These are phyloP conservation scores for Beauveria varroae DNA, from an alignment of 2,329 filamentous ascomycete species.

Conservation along the genomic window DNA sequence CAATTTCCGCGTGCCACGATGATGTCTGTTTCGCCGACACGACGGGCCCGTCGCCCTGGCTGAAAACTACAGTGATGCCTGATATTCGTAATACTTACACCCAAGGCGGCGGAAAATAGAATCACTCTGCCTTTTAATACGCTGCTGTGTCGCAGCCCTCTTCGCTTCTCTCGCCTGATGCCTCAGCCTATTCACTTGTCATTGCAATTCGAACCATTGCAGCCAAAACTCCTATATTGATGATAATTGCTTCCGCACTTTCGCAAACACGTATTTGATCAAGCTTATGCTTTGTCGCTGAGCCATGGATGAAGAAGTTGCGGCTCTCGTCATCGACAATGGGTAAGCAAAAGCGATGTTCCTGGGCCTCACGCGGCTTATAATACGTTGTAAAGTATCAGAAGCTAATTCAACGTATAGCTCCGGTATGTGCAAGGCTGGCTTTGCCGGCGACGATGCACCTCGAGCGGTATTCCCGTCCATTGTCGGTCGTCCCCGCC, in stretches of 20 bases:
- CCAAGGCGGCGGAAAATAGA: background rate
- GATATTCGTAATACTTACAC: background rate
- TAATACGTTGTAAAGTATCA: background rate
- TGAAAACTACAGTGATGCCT: background rate
- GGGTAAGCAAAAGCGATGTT: conserved; percentile 43
- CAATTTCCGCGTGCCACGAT: background rate
- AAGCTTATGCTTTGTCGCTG: background rate
- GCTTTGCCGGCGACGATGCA: conserved; percentile 99
- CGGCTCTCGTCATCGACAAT: conserved; percentile 99
- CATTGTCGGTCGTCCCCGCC: conserved; percentile 98
- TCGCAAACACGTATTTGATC: background rate
- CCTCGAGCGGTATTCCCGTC: conserved; percentile 98
- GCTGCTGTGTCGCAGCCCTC: background rate
- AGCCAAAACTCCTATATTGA: background rate
- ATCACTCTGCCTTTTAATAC: background rate
- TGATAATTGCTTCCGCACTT: background rate
- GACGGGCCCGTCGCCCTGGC: background rate
- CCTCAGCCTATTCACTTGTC: background rate
- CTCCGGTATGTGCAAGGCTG: conserved; percentile 99
- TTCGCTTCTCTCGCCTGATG: background rate
- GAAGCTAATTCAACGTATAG: conserved; percentile 39
- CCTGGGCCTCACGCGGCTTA: background rate
- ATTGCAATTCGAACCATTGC: background rate
- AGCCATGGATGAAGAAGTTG: conserved; percentile 68
- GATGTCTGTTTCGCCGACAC: background rate